Evolutionary conservation across 176 grass and related monocot species (phyloP).

Genomic region (Areca catechu): DNA sequence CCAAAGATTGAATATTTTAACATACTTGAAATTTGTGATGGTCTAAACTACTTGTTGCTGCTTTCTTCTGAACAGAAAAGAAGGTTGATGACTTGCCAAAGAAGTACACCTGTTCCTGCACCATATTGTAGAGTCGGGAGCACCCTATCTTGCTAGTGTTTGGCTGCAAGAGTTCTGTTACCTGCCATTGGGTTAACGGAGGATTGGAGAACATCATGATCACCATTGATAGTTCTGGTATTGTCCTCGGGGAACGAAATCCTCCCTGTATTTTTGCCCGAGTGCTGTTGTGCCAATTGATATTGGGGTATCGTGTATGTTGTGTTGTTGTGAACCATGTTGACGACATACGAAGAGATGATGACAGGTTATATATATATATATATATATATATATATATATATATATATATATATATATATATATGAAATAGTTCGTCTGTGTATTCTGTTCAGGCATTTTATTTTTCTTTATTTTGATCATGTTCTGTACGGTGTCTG

Average conservation of each 20-base stretch:
- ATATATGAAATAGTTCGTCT: too few relatives aligned
- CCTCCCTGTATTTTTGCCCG: not conserved
- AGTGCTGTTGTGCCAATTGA: not conserved
- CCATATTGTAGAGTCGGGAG: constrained; percentile 5
- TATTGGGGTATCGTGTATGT: not conserved
- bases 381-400: too few relatives aligned
- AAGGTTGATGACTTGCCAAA: constrained; percentile 9
- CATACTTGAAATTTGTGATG: too few relatives aligned
- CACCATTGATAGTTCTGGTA: not conserved
- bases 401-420: too few relatives aligned
- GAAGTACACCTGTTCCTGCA: not conserved
- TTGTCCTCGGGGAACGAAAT: not conserved
- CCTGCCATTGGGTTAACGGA: not conserved
- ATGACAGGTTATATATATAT: too few relatives aligned
- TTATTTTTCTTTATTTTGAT: too few relatives aligned
- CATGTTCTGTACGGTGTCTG: too few relatives aligned
- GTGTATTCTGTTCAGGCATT: too few relatives aligned
- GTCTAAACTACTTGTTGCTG: too few relatives aligned
- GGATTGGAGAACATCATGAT: constrained; percentile 3
- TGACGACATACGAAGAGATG: not conserved
- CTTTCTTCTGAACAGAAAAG: constrained; percentile 4
- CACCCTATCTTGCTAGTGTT: not conserved
- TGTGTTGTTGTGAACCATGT: not conserved
- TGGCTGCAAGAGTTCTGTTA: not conserved
- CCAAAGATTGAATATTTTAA: too few relatives aligned